These are phyloP conservation scores for Raffaelea albimanens DNA, from an alignment of 2,329 filamentous ascomycete species.

Conservation along the genomic window DNA sequence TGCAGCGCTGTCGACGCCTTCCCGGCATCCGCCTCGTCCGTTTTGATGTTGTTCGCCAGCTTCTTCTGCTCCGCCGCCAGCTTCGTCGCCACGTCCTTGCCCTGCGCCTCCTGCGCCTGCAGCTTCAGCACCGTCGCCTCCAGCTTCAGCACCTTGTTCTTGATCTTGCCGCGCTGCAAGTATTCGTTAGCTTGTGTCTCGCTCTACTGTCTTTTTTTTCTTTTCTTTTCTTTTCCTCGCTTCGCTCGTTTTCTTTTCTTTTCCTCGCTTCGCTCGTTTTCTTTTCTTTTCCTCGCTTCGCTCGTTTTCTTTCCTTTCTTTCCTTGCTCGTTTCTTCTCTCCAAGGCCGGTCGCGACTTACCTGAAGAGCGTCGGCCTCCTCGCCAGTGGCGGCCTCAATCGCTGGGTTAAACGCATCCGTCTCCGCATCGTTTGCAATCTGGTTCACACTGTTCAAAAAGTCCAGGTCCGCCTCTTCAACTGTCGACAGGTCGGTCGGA, in stretches of 20 bases:
- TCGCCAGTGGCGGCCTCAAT: slow-evolving; percentile 28
- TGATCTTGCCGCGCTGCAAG: slow-evolving; percentile 31
- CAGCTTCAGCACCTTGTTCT: slow-evolving; percentile 42
- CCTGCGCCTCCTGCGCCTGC: slow-evolving; percentile 33
- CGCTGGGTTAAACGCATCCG: slow-evolving; percentile 34
- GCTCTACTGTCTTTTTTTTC: background rate
- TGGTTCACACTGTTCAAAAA: slow-evolving; percentile 31
- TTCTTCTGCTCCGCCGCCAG: slow-evolving; percentile 32
- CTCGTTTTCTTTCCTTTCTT: no score
- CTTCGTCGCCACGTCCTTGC: slow-evolving; percentile 25
- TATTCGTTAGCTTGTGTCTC: no score
- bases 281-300: no score
- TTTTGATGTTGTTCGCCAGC: slow-evolving; percentile 33
- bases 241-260: no score
- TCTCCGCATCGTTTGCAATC: slow-evolving; percentile 36
- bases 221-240: slow-evolving; percentile 6
- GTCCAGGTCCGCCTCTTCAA: slow-evolving; percentile 28
- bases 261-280: no score
- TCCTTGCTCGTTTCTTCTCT: no score
- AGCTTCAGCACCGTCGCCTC: slow-evolving; percentile 33
- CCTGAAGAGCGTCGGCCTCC: slow-evolving; percentile 30
- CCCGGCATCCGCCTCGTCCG: slow-evolving; percentile 28
- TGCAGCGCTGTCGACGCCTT: slow-evolving; percentile 23
- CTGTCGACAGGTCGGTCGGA: slow-evolving; percentile 24
- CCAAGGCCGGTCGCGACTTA: slow-evolving; percentile 8